Conservation (phyloP, 495 filamentous ascomycete species). For the Cercophora newfieldiana region DNA sequence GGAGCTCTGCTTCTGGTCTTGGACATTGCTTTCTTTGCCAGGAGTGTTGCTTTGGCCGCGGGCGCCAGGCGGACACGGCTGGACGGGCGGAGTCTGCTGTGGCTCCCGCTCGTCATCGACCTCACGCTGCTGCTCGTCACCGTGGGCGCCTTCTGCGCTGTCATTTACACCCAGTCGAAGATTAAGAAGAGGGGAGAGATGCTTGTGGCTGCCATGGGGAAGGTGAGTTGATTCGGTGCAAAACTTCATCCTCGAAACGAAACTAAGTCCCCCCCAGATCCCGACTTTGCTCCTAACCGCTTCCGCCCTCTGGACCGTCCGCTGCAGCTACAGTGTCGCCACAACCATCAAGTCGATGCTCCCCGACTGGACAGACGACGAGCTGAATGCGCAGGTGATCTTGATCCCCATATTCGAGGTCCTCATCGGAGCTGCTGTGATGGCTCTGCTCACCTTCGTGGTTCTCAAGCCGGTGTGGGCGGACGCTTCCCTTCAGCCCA, state of each 20-base stretch:
- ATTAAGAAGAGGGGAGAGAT: constrained; percentile 12
- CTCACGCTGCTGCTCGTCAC: constrained; percentile 10
- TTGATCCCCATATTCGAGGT: constrained; percentile 11
- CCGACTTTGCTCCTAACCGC: constrained; percentile 9
- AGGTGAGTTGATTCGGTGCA: not conserved
- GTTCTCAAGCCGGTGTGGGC: constrained; percentile 14
- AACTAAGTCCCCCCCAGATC: not conserved
- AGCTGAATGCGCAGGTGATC: constrained; percentile 1
- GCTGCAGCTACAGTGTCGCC: constrained; percentile 9
- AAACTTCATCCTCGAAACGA: not conserved
- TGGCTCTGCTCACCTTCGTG: constrained; percentile 12
- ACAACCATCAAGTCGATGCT: constrained; percentile 7
- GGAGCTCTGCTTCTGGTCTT: not conserved
- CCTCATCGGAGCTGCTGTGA: constrained; percentile 7
- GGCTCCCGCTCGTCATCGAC: constrained; percentile 19
- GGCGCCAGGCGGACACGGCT: not conserved
- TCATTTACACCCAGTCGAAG: constrained; percentile 6
- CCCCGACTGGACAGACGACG: not conserved
- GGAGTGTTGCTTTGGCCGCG: not conserved
- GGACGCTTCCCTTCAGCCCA: not conserved
- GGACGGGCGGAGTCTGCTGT: not conserved
- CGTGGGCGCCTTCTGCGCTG: not conserved
- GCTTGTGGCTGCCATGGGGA: not conserved
- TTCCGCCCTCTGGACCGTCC: constrained; percentile 16
- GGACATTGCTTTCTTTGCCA: not conserved